Base-by-base conservation (phyloP, 441 rosid genomes). In the Flueggea neowawraea region DNA sequence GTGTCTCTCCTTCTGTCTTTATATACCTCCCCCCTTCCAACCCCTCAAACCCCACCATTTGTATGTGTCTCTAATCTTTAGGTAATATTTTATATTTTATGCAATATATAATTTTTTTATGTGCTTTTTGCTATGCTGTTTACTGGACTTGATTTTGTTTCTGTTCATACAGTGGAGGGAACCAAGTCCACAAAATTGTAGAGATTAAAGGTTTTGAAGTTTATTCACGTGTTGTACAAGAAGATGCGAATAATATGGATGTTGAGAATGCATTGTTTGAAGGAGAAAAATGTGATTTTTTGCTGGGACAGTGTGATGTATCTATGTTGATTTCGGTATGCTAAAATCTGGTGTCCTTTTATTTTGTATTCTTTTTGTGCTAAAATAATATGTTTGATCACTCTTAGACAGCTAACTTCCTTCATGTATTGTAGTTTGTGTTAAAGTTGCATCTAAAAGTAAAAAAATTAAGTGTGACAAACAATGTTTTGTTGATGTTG, bases 161-260 rank as follows among this genome's bases (percentile, higher is more conserved):
- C 41, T 75, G 82, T 67, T 32, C 80, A 70, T 75, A 55, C 74
- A 70, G 78, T 78, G 71, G 88, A 80, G 63, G 85, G 84, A 45
- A 36, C 41, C 90, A 87, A 80, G 96, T 82, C 59, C 81, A 81
- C 82, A 87, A 89, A 84, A 77, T 59, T 44, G 82, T 80, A 57
- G 88, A 83, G 75, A 76, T 90, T 73, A 78, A 80, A 76, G 96
- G 81, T 63, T 73, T 90, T 77, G 95, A 80, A 75, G 76, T 90
- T 70, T 91, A 87, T 83, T 94, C 91, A 75, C 72, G 77, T 74
- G 73, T 78, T 36, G 75, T 63, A 62, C 63, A 80, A 51, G 86
- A 74, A 63, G 70, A 63, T 77, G 61, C 43, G 31, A 77, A 82
- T 69, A 75, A 74, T 65, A 62, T 53, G 56, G 73, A 68, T 73